Percentiles rank a stretch among this genome's conserved stretches.
Evolutionary conservation across 768 basidiomycete species (phyloP).

Genomic region (Calvatia gigantea): DNA sequence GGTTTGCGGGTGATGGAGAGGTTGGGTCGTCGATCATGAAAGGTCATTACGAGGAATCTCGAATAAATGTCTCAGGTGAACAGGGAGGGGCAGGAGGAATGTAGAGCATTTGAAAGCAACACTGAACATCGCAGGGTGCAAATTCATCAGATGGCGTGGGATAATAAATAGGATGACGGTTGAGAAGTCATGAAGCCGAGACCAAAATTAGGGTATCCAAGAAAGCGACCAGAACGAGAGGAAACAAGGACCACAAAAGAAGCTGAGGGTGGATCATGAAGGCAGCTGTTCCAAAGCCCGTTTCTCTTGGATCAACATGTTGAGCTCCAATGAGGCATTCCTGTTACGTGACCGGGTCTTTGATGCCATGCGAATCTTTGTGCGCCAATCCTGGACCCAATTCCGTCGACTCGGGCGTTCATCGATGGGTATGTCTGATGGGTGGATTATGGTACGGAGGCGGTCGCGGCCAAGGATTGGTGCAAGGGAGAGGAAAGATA

Average conservation of each 20-base stretch:
- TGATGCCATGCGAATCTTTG: constrained; percentile 53
- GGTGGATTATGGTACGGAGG: constrained; percentile 54
- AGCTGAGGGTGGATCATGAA: constrained; percentile 24
- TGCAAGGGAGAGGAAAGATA: constrained; percentile 82
- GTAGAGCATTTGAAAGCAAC: neutral
- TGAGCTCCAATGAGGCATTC: constrained; percentile 41
- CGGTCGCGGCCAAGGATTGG: constrained; percentile 78
- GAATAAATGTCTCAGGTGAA: neutral
- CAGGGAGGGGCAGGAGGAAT: neutral
- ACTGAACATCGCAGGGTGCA: constrained; percentile 2
- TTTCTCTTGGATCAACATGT: constrained; percentile 57
- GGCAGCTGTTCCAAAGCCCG: constrained; percentile 37
- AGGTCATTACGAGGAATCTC: constrained; percentile 5
- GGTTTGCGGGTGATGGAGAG: neutral
- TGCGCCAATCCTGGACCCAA: constrained; percentile 70
- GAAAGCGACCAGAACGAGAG: constrained; percentile 7
- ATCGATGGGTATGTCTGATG: constrained; percentile 22
- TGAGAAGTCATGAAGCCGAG: constrained; percentile 6
- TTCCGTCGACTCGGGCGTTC: constrained; percentile 40
- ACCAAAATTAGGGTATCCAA: constrained; percentile 1
- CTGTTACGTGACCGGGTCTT: constrained; percentile 46
- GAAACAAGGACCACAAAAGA: constrained; percentile 11
- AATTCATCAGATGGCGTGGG: neutral
- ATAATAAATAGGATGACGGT: constrained; percentile 14
- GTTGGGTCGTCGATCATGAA: neutral